phyloP scores from a whole-genome alignment of 1,139 yeast species.

The Yamadazyma oceani region DNA sequence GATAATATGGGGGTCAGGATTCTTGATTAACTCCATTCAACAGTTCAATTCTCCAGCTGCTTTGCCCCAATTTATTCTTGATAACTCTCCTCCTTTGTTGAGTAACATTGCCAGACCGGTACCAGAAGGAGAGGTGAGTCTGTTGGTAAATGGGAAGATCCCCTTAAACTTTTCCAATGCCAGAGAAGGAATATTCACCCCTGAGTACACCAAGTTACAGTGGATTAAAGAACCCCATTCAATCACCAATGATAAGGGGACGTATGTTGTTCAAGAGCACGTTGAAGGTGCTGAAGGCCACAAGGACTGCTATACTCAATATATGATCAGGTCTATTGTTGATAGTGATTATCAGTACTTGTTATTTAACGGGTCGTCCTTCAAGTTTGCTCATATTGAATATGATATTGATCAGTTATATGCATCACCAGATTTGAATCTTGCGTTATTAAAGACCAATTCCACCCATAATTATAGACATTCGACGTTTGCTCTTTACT shows the following conservation, averaged over 20 bases:
- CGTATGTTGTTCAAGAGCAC: slow-evolving; percentile 43
- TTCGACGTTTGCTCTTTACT: slow-evolving; percentile 65
- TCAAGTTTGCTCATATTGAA: slow-evolving; percentile 36
- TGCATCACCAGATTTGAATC: slow-evolving; percentile 64
- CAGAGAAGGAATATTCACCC: slow-evolving; percentile 52
- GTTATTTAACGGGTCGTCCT: slow-evolving; percentile 50
- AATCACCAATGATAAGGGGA: slow-evolving; percentile 49
- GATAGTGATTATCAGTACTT: slow-evolving; percentile 46
- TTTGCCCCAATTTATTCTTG: background rate
- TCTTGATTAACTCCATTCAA: slow-evolving; percentile 28
- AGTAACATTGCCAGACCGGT: slow-evolving; percentile 10
- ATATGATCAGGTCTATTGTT: slow-evolving; percentile 48
- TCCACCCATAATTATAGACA: slow-evolving; percentile 68
- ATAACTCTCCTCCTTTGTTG: slow-evolving; percentile 9
- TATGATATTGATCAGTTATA: slow-evolving; percentile 52
- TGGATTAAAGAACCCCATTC: slow-evolving; percentile 61
- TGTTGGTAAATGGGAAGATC: slow-evolving; percentile 22
- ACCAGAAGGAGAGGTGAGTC: slow-evolving; percentile 6
- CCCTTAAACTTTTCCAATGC: slow-evolving; percentile 32
- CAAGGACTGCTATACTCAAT: slow-evolving; percentile 25
- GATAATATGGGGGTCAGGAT: slow-evolving; percentile 40
- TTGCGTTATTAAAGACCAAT: slow-evolving; percentile 57
- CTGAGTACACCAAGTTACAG: slow-evolving; percentile 54
- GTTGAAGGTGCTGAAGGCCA: slow-evolving; percentile 9
- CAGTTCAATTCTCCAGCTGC: slow-evolving; percentile 1